Percentiles rank a stretch among this genome's conserved stretches.
Conservation (phyloP, 179 eudicot species). For the Carnegiea gigantea region DNA sequence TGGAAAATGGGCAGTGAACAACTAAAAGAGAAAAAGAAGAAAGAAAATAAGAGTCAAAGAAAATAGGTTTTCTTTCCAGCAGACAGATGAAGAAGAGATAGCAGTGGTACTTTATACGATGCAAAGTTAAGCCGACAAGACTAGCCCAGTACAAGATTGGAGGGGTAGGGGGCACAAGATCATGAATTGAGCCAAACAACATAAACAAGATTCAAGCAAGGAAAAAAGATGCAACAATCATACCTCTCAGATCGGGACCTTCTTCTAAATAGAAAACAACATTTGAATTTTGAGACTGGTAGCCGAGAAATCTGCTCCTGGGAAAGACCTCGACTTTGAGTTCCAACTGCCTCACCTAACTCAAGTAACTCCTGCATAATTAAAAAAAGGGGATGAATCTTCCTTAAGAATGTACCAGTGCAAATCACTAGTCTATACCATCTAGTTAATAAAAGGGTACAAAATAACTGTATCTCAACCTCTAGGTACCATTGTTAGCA, state of each 20-base stretch:
- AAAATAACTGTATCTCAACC: too few species aligned
- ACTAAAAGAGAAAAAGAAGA: not conserved
- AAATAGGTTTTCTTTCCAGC: not conserved
- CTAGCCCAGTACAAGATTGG: not conserved
- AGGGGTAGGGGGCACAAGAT: not conserved
- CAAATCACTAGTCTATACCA: not conserved
- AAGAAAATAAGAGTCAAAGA: not conserved
- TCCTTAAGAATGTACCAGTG: not conserved
- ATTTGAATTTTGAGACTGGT: conserved; percentile 74
- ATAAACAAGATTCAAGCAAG: not conserved
- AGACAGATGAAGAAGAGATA: not conserved
- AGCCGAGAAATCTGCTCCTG: conserved; percentile 66
- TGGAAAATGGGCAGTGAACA: not conserved
- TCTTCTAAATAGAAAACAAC: conserved; percentile 65
- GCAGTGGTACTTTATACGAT: not conserved
- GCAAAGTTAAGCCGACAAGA: not conserved
- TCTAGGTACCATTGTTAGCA: too few species aligned
- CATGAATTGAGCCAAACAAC: not conserved
- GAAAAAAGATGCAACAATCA: not conserved
- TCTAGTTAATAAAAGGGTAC: too few species aligned
- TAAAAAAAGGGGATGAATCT: conserved; percentile 1
- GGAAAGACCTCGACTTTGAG: conserved; percentile 87
- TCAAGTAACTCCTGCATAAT: conserved; percentile 72
- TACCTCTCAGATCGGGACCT: conserved; percentile 73
- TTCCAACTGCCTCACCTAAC: conserved; percentile 85